These are phyloP conservation scores for Graphium sp. DNA, from an alignment of 2,329 filamentous ascomycete species.

Conservation along the genomic window DNA sequence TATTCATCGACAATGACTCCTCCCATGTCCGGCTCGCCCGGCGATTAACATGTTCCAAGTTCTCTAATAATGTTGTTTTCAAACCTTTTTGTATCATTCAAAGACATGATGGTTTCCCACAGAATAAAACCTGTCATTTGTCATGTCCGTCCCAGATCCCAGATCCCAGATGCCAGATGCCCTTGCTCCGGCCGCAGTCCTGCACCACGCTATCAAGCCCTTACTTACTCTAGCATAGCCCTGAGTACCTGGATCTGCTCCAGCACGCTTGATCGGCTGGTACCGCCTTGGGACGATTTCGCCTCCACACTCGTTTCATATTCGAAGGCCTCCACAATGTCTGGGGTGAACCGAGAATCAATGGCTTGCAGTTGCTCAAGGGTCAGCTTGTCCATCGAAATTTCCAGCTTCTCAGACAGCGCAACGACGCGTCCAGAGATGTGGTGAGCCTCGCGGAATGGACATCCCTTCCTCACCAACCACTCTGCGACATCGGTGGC, in stretches of 20 bases:
- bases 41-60: conserved; percentile 1
- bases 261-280: conserved; percentile 46
- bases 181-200: conserved; percentile 1
- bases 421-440: conserved; percentile 60
- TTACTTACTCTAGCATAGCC: conserved; percentile 14
- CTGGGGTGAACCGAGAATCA: conserved; percentile 48
- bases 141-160: not conserved
- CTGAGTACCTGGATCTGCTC: conserved; percentile 37
- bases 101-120: no score
- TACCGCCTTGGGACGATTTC: conserved; percentile 50
- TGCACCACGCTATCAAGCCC: conserved; percentile 8
- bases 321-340: conserved; percentile 49
- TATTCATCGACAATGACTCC: conserved; percentile 1
- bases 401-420: conserved; percentile 42
- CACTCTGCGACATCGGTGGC: conserved; percentile 50
- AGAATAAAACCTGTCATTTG: not conserved
- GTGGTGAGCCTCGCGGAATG: conserved; percentile 66
- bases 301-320: conserved; percentile 59
- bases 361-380: conserved; percentile 51
- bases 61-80: not conserved
- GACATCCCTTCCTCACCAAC: conserved; percentile 45
- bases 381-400: conserved; percentile 52
- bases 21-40: not conserved
- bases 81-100: not conserved
- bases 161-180: not conserved